phyloP scores from a whole-genome alignment of 2,329 filamentous ascomycete genomes.

The Tolypocladium ovalisporum region DNA sequence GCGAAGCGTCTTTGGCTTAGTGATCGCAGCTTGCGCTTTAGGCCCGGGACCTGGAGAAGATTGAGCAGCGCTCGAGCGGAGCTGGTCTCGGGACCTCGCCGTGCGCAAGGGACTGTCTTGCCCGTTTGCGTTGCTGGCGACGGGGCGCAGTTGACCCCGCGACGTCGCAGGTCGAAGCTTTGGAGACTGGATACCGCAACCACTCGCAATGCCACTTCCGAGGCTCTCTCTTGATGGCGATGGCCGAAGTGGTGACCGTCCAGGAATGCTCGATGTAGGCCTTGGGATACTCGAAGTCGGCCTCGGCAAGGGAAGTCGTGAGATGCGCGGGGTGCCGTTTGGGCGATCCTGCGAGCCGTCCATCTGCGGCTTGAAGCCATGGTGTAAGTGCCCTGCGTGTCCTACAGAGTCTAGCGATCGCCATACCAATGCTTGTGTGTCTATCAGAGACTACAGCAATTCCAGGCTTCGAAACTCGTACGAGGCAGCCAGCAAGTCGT shows the following conservation, averaged over 20 bases:
- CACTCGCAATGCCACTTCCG: slow-evolving; percentile 4
- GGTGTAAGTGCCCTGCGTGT: not conserved
- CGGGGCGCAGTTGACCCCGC: slow-evolving; percentile 23
- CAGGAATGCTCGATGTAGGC: slow-evolving; percentile 12
- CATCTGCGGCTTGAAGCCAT: slow-evolving; percentile 10
- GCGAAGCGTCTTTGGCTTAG: slow-evolving; percentile 7
- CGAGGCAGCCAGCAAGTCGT: not conserved
- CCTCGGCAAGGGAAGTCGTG: slow-evolving; percentile 25
- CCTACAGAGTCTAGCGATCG: not conserved
- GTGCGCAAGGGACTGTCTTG: slow-evolving; percentile 7
- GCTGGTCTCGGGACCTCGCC: slow-evolving; percentile 9
- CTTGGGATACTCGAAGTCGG: slow-evolving; percentile 21
- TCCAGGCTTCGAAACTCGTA: not conserved
- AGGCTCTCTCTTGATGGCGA: slow-evolving; percentile 18
- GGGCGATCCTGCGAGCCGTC: slow-evolving; percentile 23
- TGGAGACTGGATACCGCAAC: slow-evolving; percentile 24
- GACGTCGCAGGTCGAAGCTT: slow-evolving; percentile 30
- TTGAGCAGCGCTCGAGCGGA: slow-evolving; percentile 6
- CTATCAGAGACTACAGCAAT: not conserved
- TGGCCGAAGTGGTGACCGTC: slow-evolving; percentile 17
- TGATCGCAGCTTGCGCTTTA: slow-evolving; percentile 6
- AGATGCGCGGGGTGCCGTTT: slow-evolving; percentile 25
- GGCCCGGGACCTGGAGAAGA: slow-evolving; percentile 4
- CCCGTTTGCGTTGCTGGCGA: slow-evolving; percentile 9
- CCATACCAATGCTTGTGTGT: not conserved